phyloP scores from a whole-genome alignment of 1,284 basidiomycete species.

The Taiwanofungus camphoratus region DNA sequence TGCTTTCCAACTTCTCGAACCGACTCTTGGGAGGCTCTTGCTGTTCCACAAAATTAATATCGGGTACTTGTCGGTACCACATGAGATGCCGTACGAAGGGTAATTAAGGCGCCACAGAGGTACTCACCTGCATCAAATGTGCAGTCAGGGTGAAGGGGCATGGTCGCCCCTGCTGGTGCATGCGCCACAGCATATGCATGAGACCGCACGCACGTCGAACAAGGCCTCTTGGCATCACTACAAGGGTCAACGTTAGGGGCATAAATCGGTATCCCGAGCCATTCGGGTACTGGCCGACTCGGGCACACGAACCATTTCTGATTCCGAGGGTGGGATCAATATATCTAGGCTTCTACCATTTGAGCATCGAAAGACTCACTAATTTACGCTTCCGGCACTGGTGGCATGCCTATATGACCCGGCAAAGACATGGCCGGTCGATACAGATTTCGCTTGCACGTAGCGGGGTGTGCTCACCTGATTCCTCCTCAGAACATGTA shows the following conservation, averaged over 20 bases:
- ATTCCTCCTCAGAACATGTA: slow-evolving; percentile 19
- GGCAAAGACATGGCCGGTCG: background rate
- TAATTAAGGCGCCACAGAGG: too few relatives aligned
- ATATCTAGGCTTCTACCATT: background rate
- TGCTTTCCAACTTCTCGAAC: slow-evolving; percentile 56
- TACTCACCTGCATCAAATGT: slow-evolving; percentile 59
- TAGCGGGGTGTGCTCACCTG: slow-evolving; percentile 13
- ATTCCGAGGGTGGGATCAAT: slow-evolving; percentile 3
- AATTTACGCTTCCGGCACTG: slow-evolving; percentile 69
- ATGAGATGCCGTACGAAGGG: background rate
- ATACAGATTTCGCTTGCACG: background rate
- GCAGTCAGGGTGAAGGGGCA: slow-evolving; percentile 56
- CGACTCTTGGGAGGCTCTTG: slow-evolving; percentile 49
- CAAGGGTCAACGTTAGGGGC: slow-evolving; percentile 4
- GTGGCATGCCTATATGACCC: slow-evolving; percentile 29
- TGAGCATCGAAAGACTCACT: slow-evolving; percentile 37
- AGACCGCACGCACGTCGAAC: slow-evolving; percentile 62
- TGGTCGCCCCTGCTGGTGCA: slow-evolving; percentile 43
- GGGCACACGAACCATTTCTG: slow-evolving; percentile 28
- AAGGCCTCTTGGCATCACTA: slow-evolving; percentile 47
- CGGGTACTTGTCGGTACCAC: background rate
- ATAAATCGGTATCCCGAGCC: slow-evolving; percentile 13
- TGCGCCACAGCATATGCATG: slow-evolving; percentile 58
- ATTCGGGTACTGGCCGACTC: slow-evolving; percentile 14
- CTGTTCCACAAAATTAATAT: slow-evolving; percentile 27